Percentiles rank a stretch among this genome's conserved stretches.
Conservation (phyloP, 441 rosid genomes). For the Hura crepitans region DNA sequence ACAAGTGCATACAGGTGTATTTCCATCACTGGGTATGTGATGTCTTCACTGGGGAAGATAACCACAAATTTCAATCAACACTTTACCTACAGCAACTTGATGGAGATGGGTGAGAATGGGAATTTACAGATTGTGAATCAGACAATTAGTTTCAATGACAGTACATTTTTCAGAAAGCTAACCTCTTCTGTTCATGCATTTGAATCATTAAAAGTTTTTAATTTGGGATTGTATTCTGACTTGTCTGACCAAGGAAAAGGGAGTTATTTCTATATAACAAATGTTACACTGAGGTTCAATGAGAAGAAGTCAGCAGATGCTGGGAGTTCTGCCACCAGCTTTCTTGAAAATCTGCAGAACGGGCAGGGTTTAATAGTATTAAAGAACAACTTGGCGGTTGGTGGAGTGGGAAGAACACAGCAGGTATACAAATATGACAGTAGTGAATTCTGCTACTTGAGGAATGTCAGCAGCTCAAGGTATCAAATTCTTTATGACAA, state of each 20-base stretch:
- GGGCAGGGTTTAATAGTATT: constrained; percentile 53
- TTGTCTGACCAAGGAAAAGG: constrained; percentile 33
- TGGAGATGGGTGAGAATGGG: constrained; percentile 54
- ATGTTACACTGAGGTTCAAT: constrained; percentile 53
- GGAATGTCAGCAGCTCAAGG: constrained; percentile 77
- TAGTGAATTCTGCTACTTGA: constrained; percentile 50
- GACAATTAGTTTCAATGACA: constrained; percentile 45
- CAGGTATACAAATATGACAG: constrained; percentile 52
- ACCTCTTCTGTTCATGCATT: constrained; percentile 24
- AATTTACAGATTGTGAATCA: constrained; percentile 62
- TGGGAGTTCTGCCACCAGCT: constrained; percentile 23
- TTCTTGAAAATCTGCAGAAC: constrained; percentile 51
- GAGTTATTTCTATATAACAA: constrained; percentile 29
- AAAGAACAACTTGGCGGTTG: constrained; percentile 41
- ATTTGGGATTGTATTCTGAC: constrained; percentile 34
- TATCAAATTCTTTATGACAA: constrained; percentile 62
- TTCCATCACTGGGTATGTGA: constrained; percentile 53
- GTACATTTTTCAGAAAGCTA: constrained; percentile 31
- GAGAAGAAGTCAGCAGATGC: constrained; percentile 38
- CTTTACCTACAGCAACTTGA: constrained; percentile 45
- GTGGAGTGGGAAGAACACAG: constrained; percentile 59
- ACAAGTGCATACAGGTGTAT: constrained; percentile 52
- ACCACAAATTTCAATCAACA: constrained; percentile 49
- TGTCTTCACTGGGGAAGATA: constrained; percentile 59
- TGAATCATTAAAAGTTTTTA: constrained; percentile 44